These are phyloP conservation scores for Candida krabiensis DNA, from an alignment of 805 yeast species.

Conservation along the genomic window DNA sequence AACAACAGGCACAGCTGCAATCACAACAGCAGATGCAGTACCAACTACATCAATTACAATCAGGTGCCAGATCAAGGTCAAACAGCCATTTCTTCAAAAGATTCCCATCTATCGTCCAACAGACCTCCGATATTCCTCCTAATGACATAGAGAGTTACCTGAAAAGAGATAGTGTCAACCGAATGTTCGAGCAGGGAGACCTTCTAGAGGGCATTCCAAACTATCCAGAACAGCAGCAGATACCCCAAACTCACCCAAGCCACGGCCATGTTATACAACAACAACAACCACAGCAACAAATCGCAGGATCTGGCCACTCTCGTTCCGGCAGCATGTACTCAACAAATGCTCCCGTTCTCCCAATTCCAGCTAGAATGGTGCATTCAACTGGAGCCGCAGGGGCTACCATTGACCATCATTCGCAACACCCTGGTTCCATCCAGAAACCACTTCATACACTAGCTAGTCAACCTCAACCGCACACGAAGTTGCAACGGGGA, in stretches of 20 bases:
- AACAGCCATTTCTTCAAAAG: slow-evolving; percentile 30
- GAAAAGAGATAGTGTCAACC: slow-evolving; percentile 34
- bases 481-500: slow-evolving; percentile 19
- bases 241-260: slow-evolving; percentile 2
- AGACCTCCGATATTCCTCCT: slow-evolving; percentile 26
- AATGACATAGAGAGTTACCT: slow-evolving; percentile 36
- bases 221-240: slow-evolving; percentile 24
- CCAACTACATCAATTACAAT: slow-evolving; percentile 14
- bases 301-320: slow-evolving; percentile 11
- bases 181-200: slow-evolving; percentile 30
- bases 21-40: slow-evolving; percentile 16
- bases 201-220: slow-evolving; percentile 28
- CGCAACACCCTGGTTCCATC: slow-evolving; percentile 2
- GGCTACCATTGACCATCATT: slow-evolving; percentile 8
- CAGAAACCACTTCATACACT: slow-evolving; percentile 9
- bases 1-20: slow-evolving; percentile 20
- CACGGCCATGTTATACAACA: slow-evolving; percentile 1
- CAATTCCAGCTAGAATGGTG: slow-evolving; percentile 21
- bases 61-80: slow-evolving; percentile 26
- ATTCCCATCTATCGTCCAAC: slow-evolving; percentile 32
- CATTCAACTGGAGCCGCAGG: slow-evolving; percentile 10
- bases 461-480: slow-evolving; percentile 4
- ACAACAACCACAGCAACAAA: slow-evolving; percentile 7
- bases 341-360: slow-evolving; percentile 19
- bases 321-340: slow-evolving; percentile 24